Evolutionary conservation across 2,329 filamentous ascomycete species (phyloP).

Genomic region (Sphaerulina vaccinii): DNA sequence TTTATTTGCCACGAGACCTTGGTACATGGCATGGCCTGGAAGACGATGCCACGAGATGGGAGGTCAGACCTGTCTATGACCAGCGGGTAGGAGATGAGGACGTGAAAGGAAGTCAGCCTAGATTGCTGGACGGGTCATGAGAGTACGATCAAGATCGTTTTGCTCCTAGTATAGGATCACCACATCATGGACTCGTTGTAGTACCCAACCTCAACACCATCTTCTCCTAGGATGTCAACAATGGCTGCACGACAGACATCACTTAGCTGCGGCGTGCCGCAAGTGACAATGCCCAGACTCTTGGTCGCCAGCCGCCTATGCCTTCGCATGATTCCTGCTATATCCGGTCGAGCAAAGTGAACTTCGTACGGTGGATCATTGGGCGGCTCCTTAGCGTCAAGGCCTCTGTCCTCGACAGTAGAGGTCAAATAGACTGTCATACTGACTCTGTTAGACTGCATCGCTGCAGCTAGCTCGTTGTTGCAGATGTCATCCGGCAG

Average conservation of each 20-base stretch:
- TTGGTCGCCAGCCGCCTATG: constrained; percentile 13
- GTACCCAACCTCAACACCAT: too few relatives aligned
- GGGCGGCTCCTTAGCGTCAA: constrained; percentile 28
- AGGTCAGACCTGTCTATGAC: constrained; percentile 21
- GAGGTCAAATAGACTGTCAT: constrained; percentile 15
- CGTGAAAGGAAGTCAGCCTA: neutral
- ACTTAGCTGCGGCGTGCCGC: constrained; percentile 23
- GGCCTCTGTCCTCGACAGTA: constrained; percentile 37
- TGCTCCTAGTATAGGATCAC: too few relatives aligned
- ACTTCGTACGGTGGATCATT: constrained; percentile 22
- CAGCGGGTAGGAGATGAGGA: neutral
- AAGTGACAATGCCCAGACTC: constrained; percentile 24
- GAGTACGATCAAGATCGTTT: too few relatives aligned
- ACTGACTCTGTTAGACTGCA: constrained; percentile 1
- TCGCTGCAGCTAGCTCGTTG: constrained; percentile 14
- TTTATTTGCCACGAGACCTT: constrained; percentile 65
- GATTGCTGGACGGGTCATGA: constrained; percentile 16
- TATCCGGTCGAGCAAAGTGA: constrained; percentile 8
- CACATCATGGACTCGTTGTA: too few relatives aligned
- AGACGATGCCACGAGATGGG: constrained; percentile 27
- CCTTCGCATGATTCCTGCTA: constrained; percentile 20
- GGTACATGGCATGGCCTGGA: constrained; percentile 30
- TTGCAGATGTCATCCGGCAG: constrained; percentile 9
- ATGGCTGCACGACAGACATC: constrained; percentile 25
- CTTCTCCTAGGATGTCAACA: constrained; percentile 22